Conservation (phyloP, 169 alveolate genomes). For the Cryptosporidium meleagridis region DNA sequence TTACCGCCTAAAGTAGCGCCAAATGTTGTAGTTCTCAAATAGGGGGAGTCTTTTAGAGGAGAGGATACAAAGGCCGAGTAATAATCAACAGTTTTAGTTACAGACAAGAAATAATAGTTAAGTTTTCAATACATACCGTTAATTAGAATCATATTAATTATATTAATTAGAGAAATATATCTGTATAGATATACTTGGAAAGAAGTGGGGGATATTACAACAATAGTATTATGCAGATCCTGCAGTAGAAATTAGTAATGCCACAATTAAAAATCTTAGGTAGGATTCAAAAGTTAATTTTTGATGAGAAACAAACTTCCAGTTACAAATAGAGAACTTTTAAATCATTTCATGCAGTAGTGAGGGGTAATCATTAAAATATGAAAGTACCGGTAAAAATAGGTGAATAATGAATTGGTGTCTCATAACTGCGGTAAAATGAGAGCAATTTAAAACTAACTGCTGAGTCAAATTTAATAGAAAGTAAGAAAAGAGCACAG, state of each 20-base stretch:
- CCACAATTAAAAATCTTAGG: neutral
- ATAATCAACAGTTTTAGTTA: neutral
- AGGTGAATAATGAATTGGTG: neutral
- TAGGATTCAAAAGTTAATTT: neutral
- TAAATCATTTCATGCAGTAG: neutral
- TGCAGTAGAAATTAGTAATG: neutral
- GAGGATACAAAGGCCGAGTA: neutral
- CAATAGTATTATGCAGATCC: neutral
- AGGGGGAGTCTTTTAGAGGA: neutral
- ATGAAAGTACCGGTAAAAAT: constrained; percentile 10
- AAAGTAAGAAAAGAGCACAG: constrained; percentile 1
- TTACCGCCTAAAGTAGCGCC: neutral
- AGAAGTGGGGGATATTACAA: neutral
- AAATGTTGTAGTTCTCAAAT: neutral
- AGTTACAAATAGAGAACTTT: neutral
- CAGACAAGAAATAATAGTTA: neutral
- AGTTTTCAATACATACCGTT: neutral
- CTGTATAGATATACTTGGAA: neutral
- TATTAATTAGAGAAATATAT: too few species aligned
- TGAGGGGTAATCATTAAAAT: neutral
- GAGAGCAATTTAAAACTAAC: neutral
- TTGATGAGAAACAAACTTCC: neutral
- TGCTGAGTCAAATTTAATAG: neutral
- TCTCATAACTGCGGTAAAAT: constrained; percentile 54
- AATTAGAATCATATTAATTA: too few species aligned